These are phyloP conservation scores for Phytophthora pseudosyringae DNA, from an alignment of 352 stramenopile species.

Conservation along the genomic window DNA sequence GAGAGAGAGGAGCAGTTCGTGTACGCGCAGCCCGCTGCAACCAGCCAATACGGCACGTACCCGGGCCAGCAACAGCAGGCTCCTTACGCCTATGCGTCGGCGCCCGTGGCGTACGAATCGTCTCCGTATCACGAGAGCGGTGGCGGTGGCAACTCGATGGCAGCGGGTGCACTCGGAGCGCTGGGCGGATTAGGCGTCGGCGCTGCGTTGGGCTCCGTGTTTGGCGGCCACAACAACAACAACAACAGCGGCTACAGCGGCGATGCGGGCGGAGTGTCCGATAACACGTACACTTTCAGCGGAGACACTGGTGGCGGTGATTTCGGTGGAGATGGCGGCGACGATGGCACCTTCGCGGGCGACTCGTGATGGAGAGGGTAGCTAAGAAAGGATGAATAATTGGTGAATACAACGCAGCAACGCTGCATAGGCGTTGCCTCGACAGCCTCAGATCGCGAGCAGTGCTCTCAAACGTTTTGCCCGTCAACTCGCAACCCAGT, in stretches of 20 bases:
- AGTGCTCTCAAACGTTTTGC: too few relatives aligned
- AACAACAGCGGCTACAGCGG: conserved; percentile 43
- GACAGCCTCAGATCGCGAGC: background rate
- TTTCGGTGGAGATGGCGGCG: conserved; percentile 40
- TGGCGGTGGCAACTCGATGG: conserved; percentile 30
- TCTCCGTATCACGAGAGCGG: conserved; percentile 28
- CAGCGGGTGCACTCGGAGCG: conserved; percentile 51
- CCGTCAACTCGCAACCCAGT: too few relatives aligned
- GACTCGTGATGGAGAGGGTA: conserved; percentile 45
- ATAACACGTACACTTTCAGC: conserved; percentile 57
- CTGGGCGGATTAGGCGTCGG: conserved; percentile 58
- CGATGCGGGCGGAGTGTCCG: conserved; percentile 40
- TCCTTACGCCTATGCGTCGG: conserved; percentile 60
- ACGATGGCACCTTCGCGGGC: conserved; percentile 53
- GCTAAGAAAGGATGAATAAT: conserved; percentile 6
- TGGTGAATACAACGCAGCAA: background rate
- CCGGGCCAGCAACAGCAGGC: conserved; percentile 41
- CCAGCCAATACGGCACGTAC: conserved; percentile 53
- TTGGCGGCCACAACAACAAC: conserved; percentile 35
- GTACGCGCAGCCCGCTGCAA: conserved; percentile 44
- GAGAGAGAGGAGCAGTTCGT: conserved; percentile 38
- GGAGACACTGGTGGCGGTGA: conserved; percentile 57
- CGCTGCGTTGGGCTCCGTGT: conserved; percentile 52
- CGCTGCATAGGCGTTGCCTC: background rate
- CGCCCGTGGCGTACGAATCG: conserved; percentile 36